These are phyloP conservation scores for Beauveria sp. DNA, from an alignment of 2,329 filamentous ascomycete genomes.

Conservation along the genomic window DNA sequence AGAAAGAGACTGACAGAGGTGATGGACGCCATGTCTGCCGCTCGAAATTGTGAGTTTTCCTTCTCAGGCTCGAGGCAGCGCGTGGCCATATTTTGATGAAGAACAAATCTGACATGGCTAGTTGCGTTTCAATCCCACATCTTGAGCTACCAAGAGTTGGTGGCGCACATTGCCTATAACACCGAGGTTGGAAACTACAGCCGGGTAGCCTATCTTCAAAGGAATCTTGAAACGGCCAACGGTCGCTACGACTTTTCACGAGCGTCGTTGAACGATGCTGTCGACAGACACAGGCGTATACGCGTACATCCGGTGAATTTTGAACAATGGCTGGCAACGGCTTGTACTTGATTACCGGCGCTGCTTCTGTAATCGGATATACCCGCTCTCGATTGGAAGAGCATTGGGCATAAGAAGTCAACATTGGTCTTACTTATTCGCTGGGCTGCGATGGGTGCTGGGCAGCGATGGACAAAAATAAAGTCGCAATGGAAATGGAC, in stretches of 20 bases:
- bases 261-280: conserved; percentile 50
- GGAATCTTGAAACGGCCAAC: conserved; percentile 60
- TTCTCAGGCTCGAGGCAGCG: conserved; percentile 5
- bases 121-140: conserved; percentile 32
- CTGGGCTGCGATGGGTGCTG: too few species aligned
- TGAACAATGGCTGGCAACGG: conserved; percentile 41
- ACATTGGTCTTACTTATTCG: too few species aligned
- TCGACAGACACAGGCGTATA: conserved; percentile 29
- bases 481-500: not conserved
- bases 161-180: conserved; percentile 33
- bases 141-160: conserved; percentile 33
- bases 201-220: conserved; percentile 47
- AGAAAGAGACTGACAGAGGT: conserved; percentile 54
- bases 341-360: not conserved
- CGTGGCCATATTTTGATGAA: not conserved
- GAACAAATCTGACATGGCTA: conserved; percentile 15
- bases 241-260: conserved; percentile 58
- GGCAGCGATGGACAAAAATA: too few species aligned
- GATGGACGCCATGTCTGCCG: conserved; percentile 39
- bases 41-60: conserved; percentile 39
- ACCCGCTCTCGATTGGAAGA: not conserved
- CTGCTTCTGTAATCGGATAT: not conserved
- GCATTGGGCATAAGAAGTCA: too few species aligned
- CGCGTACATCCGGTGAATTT: conserved; percentile 43
- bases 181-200: conserved; percentile 40